Conservation (phyloP, 176 grass and related monocot genomes). For the Poa pratensis region DNA sequence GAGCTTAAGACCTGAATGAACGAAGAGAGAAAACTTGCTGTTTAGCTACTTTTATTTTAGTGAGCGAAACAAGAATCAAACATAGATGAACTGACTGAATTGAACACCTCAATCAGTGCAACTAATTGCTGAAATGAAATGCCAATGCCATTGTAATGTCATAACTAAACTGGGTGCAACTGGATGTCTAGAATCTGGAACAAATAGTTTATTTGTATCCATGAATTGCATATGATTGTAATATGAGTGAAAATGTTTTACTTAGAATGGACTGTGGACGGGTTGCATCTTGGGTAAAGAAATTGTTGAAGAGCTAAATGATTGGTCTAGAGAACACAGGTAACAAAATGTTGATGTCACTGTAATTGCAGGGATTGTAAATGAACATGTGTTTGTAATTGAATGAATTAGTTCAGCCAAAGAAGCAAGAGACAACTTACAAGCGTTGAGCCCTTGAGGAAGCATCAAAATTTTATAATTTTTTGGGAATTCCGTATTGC, state of each 20-base stretch:
- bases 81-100: no score
- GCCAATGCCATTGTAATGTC: background rate
- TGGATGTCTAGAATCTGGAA: background rate
- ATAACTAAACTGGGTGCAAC: background rate
- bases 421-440: background rate
- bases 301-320: background rate
- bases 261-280: background rate
- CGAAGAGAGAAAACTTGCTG: background rate
- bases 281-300: background rate
- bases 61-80: background rate
- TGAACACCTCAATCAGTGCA: background rate
- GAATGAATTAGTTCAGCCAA: background rate
- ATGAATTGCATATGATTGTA: background rate
- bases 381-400: background rate
- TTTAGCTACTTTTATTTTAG: background rate
- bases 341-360: background rate
- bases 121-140: background rate
- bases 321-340: background rate
- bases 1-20: constrained; percentile 56
- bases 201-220: background rate
- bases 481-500: background rate
- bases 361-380: background rate
- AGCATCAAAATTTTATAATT: background rate
- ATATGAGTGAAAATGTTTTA: background rate
- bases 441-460: background rate